Conservation (phyloP, 768 basidiomycete species). For the Panaeolus papilionaceus region DNA sequence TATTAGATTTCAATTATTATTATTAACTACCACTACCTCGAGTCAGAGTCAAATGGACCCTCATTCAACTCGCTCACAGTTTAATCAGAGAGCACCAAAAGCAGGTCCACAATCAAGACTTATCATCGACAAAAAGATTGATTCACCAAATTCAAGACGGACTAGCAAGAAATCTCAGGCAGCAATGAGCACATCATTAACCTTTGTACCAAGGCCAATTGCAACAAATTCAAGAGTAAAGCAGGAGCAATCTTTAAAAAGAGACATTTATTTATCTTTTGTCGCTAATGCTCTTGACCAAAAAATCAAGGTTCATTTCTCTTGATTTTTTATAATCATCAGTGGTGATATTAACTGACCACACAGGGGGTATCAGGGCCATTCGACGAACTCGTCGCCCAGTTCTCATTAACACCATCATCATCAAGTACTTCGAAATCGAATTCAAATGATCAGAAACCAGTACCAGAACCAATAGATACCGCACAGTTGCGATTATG, state of each 20-base stretch:
- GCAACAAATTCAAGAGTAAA: slow-evolving; percentile 82
- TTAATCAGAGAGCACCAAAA: slow-evolving; percentile 75
- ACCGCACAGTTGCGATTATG: slow-evolving; percentile 73
- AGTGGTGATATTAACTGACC: slow-evolving; percentile 16
- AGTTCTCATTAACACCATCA: slow-evolving; percentile 55
- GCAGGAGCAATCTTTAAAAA: slow-evolving; percentile 76
- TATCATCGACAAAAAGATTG: slow-evolving; percentile 28
- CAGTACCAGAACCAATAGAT: slow-evolving; percentile 38
- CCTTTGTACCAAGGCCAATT: slow-evolving; percentile 59
- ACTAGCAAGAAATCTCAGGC: slow-evolving; percentile 41
- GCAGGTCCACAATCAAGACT: slow-evolving; percentile 60
- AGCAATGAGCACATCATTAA: slow-evolving; percentile 31
- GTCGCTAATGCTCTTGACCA: slow-evolving; percentile 82
- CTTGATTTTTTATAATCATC: slow-evolving; percentile 11
- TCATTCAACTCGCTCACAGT: slow-evolving; percentile 77
- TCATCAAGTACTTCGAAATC: not conserved
- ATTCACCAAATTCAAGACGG: slow-evolving; percentile 45
- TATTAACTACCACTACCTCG: slow-evolving; percentile 20
- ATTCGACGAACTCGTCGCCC: slow-evolving; percentile 89
- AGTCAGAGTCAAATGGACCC: slow-evolving; percentile 62
- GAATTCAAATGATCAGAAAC: slow-evolving; percentile 18
- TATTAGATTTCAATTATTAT: slow-evolving; percentile 20
- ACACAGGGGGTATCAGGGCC: slow-evolving; percentile 70
- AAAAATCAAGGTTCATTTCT: slow-evolving; percentile 63
- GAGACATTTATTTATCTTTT: slow-evolving; percentile 86